phyloP scores from a whole-genome alignment of 2,329 filamentous ascomycete genomes.

The Pseudocercospora eumusae region DNA sequence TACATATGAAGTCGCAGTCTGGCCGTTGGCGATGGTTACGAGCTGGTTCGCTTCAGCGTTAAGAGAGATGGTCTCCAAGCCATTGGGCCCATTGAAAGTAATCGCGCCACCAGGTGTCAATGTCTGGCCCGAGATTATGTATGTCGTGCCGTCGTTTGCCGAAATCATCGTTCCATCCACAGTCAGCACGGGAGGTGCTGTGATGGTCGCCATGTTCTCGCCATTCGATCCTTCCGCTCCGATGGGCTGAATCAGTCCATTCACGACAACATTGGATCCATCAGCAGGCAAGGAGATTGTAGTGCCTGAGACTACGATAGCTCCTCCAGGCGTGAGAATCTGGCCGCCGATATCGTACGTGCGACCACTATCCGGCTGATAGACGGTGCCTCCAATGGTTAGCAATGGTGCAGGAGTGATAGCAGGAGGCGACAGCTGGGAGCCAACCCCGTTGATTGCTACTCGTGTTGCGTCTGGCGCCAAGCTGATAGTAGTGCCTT shows the following conservation, averaged over 20 bases:
- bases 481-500: constrained; percentile 46
- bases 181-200: constrained; percentile 36
- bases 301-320: constrained; percentile 42
- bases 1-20: constrained; percentile 31
- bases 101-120: constrained; percentile 34
- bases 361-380: constrained; percentile 37
- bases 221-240: constrained; percentile 11
- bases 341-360: constrained; percentile 34
- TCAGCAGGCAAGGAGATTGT: constrained; percentile 45
- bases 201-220: constrained; percentile 29
- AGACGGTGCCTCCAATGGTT: constrained; percentile 36
- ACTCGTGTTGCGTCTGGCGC: constrained; percentile 44
- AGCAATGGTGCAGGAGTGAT: constrained; percentile 38
- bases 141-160: constrained; percentile 33
- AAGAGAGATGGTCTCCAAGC: constrained; percentile 36
- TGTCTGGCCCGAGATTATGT: constrained; percentile 34
- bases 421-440: constrained; percentile 35
- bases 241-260: constrained; percentile 31
- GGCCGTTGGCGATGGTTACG: constrained; percentile 26
- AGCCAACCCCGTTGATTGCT: constrained; percentile 45
- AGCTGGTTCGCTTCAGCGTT: constrained; percentile 37
- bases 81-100: constrained; percentile 28
- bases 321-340: constrained; percentile 39
- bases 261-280: constrained; percentile 45
- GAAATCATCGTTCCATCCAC: constrained; percentile 34